Evolutionary conservation across 2,329 filamentous ascomycete genomes (phyloP), one percentile per base, ranked within the genome.

Genomic region (Incumbomyces delicatus): DNA sequence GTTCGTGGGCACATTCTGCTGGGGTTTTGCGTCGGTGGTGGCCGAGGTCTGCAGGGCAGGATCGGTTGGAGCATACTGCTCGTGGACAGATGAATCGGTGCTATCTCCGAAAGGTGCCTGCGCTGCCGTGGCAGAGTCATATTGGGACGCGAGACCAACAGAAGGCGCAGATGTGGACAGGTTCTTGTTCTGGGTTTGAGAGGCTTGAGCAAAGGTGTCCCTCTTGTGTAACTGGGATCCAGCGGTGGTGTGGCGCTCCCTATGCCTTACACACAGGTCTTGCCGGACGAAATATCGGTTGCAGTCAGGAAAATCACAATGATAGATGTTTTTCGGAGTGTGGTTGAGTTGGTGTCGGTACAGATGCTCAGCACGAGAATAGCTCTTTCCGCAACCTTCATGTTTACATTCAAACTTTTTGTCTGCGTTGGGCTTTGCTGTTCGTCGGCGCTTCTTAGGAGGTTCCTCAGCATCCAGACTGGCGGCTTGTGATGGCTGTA

Each of bases 321-420:
- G 80, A 63, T 94, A 96, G 46, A 95, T 94, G 62, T 94, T 87
- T 67, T 95, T 95, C 14, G 90, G 90, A 48, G 86, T 84, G 67
- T 96, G 92, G 63, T 98, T 98, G 56, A 96, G 70, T 68, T 96
- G 89, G 67, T 96, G 90, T 38, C 92, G 81, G 68, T 95, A 95
- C 70, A 98, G 72, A 71, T 98, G 92, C 67, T 96, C 92, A 7
- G 92, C 90, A 62, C 92, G 79, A 20, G 90, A 95, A 64, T 98
- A 98, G 62, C 84, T 94, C 73, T 95, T 98, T 34, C 87, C 89
- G 60, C 92, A 98, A 33, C 84, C 87, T 54, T 86, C 81, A 50
- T 87, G 80, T 4, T 84, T 82, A 62, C 92, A 98, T 59, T 85
- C 82, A 53, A 88, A 90, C 60, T 72, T 73, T 54, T 69, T 71